Conservation (phyloP, 371 early-diverging fungal species). For the Mortierella polycephala region DNA sequence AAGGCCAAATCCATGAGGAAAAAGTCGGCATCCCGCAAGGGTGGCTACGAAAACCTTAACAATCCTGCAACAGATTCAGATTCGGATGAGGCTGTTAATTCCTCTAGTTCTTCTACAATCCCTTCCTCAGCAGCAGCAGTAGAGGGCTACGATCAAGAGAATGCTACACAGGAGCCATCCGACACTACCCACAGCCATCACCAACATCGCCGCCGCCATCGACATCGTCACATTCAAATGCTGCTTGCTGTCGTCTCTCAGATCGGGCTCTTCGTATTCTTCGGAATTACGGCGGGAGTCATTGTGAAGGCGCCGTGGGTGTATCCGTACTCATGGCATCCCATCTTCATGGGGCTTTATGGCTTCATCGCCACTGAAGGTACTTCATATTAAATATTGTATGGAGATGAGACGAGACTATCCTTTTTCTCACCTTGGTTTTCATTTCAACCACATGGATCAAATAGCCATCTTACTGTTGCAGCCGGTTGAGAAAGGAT, state of each 20-base stretch:
- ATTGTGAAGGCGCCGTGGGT: conserved; percentile 47
- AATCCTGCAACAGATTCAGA: conserved; percentile 3
- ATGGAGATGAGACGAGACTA: background rate
- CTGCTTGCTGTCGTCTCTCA: conserved; percentile 28
- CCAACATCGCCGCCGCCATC: conserved; percentile 8
- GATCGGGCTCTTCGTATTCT: conserved; percentile 34
- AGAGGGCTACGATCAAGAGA: background rate
- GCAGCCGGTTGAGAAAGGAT: conserved; percentile 30
- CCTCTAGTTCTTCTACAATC: background rate
- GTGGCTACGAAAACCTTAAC: background rate
- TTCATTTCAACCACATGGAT: background rate
- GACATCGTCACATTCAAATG: conserved; percentile 17
- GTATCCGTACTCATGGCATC: conserved; percentile 53
- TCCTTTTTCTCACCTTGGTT: background rate
- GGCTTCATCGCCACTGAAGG: conserved; percentile 52
- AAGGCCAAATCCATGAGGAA: background rate
- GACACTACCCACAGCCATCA: background rate
- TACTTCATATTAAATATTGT: background rate
- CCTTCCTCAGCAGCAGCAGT: background rate
- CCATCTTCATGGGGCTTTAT: conserved; percentile 53
- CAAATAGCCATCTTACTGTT: conserved; percentile 40
- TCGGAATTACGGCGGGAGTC: conserved; percentile 27
- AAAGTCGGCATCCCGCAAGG: too few species aligned
- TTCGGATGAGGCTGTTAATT: background rate
- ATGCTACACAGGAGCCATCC: background rate